Conservation (phyloP, 23 red algal species). For the Cyanidiococcus yangmingshanensis region DNA sequence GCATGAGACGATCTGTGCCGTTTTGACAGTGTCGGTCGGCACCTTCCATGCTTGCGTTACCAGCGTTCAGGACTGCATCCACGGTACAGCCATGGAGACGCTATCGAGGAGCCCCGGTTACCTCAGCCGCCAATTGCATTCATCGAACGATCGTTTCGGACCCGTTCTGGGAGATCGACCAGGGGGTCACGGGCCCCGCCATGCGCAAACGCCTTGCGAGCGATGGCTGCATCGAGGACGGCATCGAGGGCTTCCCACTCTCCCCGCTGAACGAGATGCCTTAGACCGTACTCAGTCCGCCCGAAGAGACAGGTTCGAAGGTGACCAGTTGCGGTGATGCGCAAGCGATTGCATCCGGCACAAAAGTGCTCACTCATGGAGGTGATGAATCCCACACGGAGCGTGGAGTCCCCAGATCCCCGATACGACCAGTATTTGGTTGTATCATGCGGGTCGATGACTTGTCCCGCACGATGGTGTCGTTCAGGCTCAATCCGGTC, state of each 20-base stretch:
- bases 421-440: conserved; percentile 52
- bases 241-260: conserved; percentile 25
- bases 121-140: conserved; percentile 54
- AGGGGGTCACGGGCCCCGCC: conserved; percentile 48
- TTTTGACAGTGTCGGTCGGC: too few relatives aligned
- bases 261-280: conserved; percentile 49
- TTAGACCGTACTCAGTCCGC: conserved; percentile 42
- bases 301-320: conserved; percentile 86
- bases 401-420: background rate
- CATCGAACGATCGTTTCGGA: conserved; percentile 53
- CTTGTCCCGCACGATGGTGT: conserved; percentile 18
- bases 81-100: too few relatives aligned
- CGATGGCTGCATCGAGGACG: conserved; percentile 33
- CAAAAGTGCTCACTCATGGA: conserved; percentile 92
- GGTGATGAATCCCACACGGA: conserved; percentile 67
- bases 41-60: too few relatives aligned
- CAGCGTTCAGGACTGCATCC: too few relatives aligned
- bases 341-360: conserved; percentile 77
- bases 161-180: conserved; percentile 28
- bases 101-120: too few relatives aligned
- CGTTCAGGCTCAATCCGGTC: conserved; percentile 12
- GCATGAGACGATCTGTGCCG: too few relatives aligned
- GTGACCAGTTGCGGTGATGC: conserved; percentile 73
- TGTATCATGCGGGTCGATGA: conserved; percentile 37
- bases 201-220: conserved; percentile 50